These are phyloP conservation scores for Bothia castanella DNA, from an alignment of 1,284 basidiomycete species.

Conservation along the genomic window DNA sequence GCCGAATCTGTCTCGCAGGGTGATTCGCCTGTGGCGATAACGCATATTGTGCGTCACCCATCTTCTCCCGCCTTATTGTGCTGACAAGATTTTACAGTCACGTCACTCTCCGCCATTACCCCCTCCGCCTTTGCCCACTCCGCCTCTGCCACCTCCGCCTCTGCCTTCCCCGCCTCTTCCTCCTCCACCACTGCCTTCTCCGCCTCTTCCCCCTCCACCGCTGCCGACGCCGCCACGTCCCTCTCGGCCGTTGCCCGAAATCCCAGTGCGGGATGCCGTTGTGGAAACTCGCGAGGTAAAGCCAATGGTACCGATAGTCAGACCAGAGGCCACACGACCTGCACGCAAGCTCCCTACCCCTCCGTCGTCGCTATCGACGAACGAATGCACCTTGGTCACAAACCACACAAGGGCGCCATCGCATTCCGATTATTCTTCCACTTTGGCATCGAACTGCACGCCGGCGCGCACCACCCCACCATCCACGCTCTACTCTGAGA, in stretches of 20 bases:
- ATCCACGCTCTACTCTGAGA: conserved; percentile 32
- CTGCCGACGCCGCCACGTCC: conserved; percentile 30
- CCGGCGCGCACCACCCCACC: conserved; percentile 36
- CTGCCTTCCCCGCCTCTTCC: conserved; percentile 16
- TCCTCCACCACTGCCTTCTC: conserved; percentile 17
- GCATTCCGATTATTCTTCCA: conserved; percentile 28
- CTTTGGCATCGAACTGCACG: conserved; percentile 28
- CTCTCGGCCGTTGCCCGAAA: conserved; percentile 32
- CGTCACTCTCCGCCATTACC: conserved; percentile 33
- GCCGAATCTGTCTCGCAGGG: conserved; percentile 23
- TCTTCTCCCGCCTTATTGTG: neutral
- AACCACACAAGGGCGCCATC: conserved; percentile 23
- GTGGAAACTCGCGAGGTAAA: conserved; percentile 24
- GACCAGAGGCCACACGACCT: conserved; percentile 25
- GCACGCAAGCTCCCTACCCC: conserved; percentile 36
- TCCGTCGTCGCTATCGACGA: conserved; percentile 26
- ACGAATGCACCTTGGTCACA: conserved; percentile 20
- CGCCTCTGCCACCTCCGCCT: conserved; percentile 17
- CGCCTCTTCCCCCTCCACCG: conserved; percentile 28
- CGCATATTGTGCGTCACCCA: conserved; percentile 22
- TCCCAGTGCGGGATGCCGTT: conserved; percentile 22
- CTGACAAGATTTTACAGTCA: conserved; percentile 18
- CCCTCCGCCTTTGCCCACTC: conserved; percentile 19
- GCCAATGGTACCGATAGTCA: conserved; percentile 12
- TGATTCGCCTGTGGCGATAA: conserved; percentile 32